Percentiles rank a stretch among this genome's conserved stretches.
Conservation (phyloP, 208 protist genomes). For the Polymyxa betae region DNA sequence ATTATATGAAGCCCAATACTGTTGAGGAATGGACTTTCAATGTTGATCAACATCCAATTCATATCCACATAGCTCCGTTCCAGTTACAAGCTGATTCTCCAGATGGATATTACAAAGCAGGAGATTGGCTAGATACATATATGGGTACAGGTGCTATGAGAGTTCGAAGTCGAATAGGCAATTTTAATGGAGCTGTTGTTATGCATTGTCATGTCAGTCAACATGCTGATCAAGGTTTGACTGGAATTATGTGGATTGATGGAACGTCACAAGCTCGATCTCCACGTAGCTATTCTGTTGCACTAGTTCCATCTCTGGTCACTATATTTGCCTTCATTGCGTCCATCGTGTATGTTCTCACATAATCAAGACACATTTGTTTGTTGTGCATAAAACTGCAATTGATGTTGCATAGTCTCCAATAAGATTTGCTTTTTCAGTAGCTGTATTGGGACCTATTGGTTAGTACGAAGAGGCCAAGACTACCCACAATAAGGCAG, state of each 20-base stretch:
- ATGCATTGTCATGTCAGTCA: conserved; percentile 59
- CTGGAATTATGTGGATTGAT: conserved; percentile 17
- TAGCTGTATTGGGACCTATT: too few relatives aligned
- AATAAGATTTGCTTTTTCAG: too few relatives aligned
- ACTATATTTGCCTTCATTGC: too few relatives aligned
- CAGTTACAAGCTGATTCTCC: conserved; percentile 23
- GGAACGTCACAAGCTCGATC: too few relatives aligned
- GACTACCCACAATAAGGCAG: too few relatives aligned
- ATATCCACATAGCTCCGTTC: conserved; percentile 55
- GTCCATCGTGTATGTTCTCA: too few relatives aligned
- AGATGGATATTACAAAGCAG: conserved; percentile 38
- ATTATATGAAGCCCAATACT: background rate
- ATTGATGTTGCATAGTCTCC: too few relatives aligned
- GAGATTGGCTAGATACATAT: conserved; percentile 59
- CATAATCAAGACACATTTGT: too few relatives aligned
- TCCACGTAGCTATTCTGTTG: too few relatives aligned
- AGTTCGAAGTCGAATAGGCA: conserved; percentile 35
- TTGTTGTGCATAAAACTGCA: too few relatives aligned
- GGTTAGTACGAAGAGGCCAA: too few relatives aligned
- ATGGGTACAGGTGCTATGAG: background rate
- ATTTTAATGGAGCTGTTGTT: conserved; percentile 20
- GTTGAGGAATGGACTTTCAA: conserved; percentile 11
- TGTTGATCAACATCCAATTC: conserved; percentile 45
- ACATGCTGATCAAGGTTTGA: conserved; percentile 56
- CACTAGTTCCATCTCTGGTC: too few relatives aligned